Evolutionary conservation across 169 alveolate species (phyloP).

Genomic region (Plasmodium coatneyi): DNA sequence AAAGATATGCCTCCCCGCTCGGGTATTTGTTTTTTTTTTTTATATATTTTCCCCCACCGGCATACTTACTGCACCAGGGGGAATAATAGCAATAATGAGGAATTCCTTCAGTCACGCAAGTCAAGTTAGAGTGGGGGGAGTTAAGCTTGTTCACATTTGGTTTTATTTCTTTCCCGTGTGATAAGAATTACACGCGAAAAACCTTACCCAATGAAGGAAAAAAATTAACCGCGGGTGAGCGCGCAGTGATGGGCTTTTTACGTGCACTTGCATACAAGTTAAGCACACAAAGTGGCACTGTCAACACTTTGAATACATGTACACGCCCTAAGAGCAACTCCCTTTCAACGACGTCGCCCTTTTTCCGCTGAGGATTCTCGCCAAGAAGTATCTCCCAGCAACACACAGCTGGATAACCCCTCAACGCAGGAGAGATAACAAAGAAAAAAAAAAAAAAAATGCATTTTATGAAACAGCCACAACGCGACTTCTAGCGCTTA

Average conservation of each 20-base stretch:
- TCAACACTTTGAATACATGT: background rate
- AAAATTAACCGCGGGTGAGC: background rate
- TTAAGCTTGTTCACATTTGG: background rate
- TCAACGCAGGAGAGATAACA: background rate
- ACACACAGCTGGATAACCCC: constrained; percentile 9
- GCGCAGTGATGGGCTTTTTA: background rate
- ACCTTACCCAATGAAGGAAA: background rate
- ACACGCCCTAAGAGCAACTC: background rate
- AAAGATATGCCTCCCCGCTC: background rate
- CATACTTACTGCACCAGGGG: background rate
- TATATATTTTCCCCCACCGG: background rate
- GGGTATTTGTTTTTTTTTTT: background rate
- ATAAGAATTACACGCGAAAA: background rate
- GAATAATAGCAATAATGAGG: background rate
- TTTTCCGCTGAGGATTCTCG: background rate
- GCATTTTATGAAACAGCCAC: background rate
- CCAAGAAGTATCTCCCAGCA: background rate
- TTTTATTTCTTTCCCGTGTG: background rate
- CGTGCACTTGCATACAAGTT: background rate
- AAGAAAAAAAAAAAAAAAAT: background rate
- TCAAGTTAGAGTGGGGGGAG: background rate
- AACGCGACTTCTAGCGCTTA: background rate
- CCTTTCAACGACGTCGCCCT: background rate
- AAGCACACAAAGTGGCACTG: background rate
- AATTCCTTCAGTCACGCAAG: background rate